Conservation (phyloP, 257 asterid genomes). For the Paulownia fortunei region DNA sequence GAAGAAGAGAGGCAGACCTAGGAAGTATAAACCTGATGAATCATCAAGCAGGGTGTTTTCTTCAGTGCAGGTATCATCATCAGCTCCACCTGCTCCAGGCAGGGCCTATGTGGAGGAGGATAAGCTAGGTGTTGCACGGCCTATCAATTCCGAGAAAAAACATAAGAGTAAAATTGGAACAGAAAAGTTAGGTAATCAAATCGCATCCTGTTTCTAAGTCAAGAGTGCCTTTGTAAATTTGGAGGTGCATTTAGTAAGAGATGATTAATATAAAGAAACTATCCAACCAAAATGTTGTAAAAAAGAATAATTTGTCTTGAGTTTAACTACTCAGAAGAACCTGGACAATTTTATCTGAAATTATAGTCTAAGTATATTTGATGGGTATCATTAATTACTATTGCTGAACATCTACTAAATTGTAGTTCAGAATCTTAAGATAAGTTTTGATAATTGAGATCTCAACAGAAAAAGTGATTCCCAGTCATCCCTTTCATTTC, state of each 20-base stretch:
- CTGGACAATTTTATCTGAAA: neutral
- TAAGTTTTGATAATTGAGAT: constrained; percentile 7
- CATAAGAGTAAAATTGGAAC: constrained; percentile 62
- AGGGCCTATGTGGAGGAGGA: constrained; percentile 45
- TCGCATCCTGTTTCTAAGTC: neutral
- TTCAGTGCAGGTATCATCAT: constrained; percentile 54
- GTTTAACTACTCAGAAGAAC: neutral
- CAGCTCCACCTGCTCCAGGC: constrained; percentile 54
- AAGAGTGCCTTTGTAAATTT: constrained; percentile 2
- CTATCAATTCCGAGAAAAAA: constrained; percentile 62
- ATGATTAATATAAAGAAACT: neutral
- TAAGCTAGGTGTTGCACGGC: constrained; percentile 38
- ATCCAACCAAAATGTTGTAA: neutral
- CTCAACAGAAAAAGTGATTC: neutral
- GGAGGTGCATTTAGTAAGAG: neutral
- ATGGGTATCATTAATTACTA: neutral
- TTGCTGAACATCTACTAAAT: neutral
- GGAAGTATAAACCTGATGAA: constrained; percentile 79
- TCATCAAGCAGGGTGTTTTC: constrained; percentile 47
- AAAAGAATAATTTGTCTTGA: neutral
- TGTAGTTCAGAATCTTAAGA: neutral
- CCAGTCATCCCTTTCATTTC: neutral
- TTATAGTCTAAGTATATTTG: neutral
- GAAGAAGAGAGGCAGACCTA: constrained; percentile 96
- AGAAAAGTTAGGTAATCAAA: constrained; percentile 68